These are phyloP conservation scores for Rubia peregrina DNA, from an alignment of 305 asterid species.

Conservation along the genomic window DNA sequence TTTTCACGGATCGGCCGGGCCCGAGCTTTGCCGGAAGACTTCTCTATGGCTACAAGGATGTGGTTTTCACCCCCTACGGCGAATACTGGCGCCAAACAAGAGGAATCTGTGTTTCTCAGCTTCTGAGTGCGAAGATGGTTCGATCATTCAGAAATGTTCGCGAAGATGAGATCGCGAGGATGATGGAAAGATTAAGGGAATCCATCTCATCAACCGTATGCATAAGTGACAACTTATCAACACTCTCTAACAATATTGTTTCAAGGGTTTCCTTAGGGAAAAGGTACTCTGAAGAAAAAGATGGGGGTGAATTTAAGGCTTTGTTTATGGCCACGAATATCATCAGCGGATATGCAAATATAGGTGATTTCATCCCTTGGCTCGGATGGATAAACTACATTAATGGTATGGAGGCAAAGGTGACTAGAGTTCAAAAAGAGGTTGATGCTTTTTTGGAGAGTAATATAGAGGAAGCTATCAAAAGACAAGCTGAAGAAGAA, in stretches of 20 bases:
- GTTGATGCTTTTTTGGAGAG: not conserved
- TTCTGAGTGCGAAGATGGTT: not conserved
- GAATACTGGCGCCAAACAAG: slow-evolving; percentile 31
- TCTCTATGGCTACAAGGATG: not conserved
- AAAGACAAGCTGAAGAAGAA: not conserved
- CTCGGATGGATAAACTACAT: slow-evolving; percentile 7
- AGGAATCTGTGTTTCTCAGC: not conserved
- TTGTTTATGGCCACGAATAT: not conserved
- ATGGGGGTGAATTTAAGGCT: not conserved
- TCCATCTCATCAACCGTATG: not conserved
- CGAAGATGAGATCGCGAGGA: not conserved
- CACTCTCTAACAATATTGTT: not conserved
- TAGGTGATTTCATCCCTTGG: slow-evolving; percentile 31
- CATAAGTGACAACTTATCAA: not conserved
- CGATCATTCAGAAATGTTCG: slow-evolving; percentile 3
- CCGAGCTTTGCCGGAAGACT: not conserved
- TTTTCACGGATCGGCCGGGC: not conserved
- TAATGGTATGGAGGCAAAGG: slow-evolving; percentile 10
- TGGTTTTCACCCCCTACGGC: slow-evolving; percentile 9
- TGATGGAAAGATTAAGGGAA: not conserved
- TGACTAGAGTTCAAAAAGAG: not conserved
- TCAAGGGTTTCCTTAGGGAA: not conserved
- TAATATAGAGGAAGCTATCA: not conserved
- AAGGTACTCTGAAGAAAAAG: not conserved
- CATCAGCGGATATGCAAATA: slow-evolving; percentile 11